A percentile compares a stretch with the other conserved stretches of the same genome.
Conservation (phyloP, 176 grass and related monocot genomes). For the Triticum turgidum region DNA sequence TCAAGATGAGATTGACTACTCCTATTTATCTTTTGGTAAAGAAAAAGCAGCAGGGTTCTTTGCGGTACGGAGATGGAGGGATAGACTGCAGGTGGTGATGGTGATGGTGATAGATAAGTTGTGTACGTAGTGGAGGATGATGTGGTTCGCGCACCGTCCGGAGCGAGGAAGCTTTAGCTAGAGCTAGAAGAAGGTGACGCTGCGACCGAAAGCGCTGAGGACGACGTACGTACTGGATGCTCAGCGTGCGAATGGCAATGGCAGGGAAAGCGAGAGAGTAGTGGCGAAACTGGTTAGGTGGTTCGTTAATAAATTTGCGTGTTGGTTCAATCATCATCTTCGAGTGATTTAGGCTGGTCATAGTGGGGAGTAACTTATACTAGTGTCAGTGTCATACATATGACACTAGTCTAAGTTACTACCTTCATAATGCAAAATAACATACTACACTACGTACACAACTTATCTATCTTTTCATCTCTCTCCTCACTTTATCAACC, state of each 20-base stretch:
- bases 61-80: not conserved
- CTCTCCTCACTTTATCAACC: too few species aligned
- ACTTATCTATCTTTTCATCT: too few species aligned
- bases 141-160: slow-evolving; percentile 8
- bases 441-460: too few species aligned
- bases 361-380: too few species aligned
- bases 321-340: slow-evolving; percentile 5
- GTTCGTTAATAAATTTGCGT: not conserved
- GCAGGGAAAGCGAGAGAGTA: not conserved
- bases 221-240: not conserved
- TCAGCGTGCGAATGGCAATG: not conserved
- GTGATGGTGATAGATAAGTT: not conserved
- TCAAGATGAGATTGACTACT: not conserved
- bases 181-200: slow-evolving; percentile 4
- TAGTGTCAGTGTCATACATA: too few species aligned
- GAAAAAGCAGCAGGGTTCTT: not conserved
- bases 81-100: not conserved
- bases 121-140: not conserved
- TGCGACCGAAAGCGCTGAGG: not conserved
- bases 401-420: too few species aligned
- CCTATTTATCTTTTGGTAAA: not conserved
- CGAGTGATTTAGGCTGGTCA: slow-evolving; percentile 12
- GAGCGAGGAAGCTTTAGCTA: not conserved
- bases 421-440: too few species aligned
- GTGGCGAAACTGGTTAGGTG: not conserved